A percentile compares a stretch with the other conserved stretches of the same genome.
phyloP scores from a whole-genome alignment of 345 rosid species.

The sweet orange (Citrus sinensis) region DNA sequence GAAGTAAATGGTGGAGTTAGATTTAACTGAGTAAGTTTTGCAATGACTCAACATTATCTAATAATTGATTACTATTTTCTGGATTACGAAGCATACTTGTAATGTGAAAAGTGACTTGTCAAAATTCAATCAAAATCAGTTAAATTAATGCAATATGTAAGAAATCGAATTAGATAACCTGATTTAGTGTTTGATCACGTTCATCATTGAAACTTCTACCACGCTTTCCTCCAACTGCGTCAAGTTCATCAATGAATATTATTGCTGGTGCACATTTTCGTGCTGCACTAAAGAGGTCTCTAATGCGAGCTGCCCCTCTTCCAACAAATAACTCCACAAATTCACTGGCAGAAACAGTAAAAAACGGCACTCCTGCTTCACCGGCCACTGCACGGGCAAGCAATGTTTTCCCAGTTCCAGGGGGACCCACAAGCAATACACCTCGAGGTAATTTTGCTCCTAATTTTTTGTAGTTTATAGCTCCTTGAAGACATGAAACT shows the following conservation, averaged over 20 bases:
- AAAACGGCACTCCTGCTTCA: conserved; percentile 95
- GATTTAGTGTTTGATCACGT: conserved; percentile 93
- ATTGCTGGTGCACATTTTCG: conserved; percentile 86
- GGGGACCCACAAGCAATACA: conserved; percentile 90
- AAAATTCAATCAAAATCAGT: background rate
- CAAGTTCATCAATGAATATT: conserved; percentile 94
- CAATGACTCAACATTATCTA: background rate
- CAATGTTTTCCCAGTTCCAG: conserved; percentile 96
- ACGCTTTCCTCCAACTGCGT: conserved; percentile 96
- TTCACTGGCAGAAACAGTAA: conserved; percentile 93
- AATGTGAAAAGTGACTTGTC: background rate
- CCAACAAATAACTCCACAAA: conserved; percentile 97
- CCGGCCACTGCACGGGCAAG: conserved; percentile 97
- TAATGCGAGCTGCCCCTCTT: conserved; percentile 95
- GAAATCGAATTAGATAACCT: conserved; percentile 38
- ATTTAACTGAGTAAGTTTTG: background rate
- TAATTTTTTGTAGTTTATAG: conserved; percentile 68
- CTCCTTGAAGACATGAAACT: conserved; percentile 96
- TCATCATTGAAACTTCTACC: conserved; percentile 98
- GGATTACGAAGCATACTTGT: background rate
- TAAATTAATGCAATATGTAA: background rate
- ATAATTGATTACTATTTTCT: background rate
- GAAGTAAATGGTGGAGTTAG: background rate
- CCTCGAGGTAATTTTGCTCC: conserved; percentile 95
- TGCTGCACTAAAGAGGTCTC: conserved; percentile 82